Evolutionary conservation across 106 monocot genomes (phyloP), one percentile per base, ranked within the genome.

Genomic region (Triglochin maritima): DNA sequence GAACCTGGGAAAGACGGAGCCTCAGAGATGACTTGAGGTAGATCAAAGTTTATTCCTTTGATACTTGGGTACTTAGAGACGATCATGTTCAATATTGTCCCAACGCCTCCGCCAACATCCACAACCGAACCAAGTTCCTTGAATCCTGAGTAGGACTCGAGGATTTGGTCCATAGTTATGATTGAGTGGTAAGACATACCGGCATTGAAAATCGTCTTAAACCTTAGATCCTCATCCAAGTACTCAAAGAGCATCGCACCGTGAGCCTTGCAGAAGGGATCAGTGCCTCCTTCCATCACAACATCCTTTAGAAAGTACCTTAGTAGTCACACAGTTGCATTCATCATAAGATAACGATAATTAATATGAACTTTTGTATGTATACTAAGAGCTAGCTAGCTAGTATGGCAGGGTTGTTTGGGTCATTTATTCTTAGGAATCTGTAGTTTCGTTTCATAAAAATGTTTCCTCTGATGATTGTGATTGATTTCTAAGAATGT

Each of bases 241-340:
- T 81, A 87, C 74, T 87, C 81, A 49, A 87, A 87, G 41, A 53
- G 50, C 42, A 56, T 67, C 79, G 72, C 72, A n/a, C 87, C 87
- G 47, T 85, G 15, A 4, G 67, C 74, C 66, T 57, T 75, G 50
- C 75, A 57, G 57, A 82, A 79, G 3, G 78, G 71, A 42, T 29
- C 29, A 1, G 63, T 67, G 2, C 62, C 63, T 9, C 82, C 82
- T 0, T 75, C 62, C 46, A 69, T 60, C n/a, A 74, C 74, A 4
- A 50, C 46, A 49, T 74, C 66, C 49, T 74, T 74, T 13, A 74
- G 66, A 46, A 76, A 50, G 75, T 81, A 84, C 64, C 79, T 79
- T 11, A 29, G 29, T 29, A 29, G 1, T 29, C 29, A 29, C 29
- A 29, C 29, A 29, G 29, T 29, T 29, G 29, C 29, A 29, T 29